These are phyloP conservation scores for Colletotrichum tofieldiae DNA, from an alignment of 2,329 filamentous ascomycete genomes.

Conservation along the genomic window DNA sequence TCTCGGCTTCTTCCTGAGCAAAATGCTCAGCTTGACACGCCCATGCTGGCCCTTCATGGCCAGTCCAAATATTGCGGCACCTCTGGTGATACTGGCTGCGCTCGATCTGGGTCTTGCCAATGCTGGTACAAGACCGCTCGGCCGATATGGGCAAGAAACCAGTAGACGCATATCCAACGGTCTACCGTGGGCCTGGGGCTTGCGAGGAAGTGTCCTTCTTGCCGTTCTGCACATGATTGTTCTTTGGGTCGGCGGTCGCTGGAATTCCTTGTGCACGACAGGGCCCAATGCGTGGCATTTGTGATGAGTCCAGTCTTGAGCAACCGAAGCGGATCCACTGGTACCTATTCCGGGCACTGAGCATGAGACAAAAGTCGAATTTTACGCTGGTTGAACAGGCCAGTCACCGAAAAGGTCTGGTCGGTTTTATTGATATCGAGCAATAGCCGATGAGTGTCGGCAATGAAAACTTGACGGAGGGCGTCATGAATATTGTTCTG, in stretches of 20 bases:
- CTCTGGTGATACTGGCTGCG: slow-evolving; percentile 78
- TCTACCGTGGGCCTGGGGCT: slow-evolving; percentile 47
- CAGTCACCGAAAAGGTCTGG: background rate
- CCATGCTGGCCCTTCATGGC: slow-evolving; percentile 82
- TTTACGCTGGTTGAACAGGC: background rate
- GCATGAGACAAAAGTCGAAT: background rate
- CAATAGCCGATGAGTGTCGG: slow-evolving; percentile 5
- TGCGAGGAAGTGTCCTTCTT: slow-evolving; percentile 52
- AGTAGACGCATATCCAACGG: slow-evolving; percentile 13
- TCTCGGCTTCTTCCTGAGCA: slow-evolving; percentile 76
- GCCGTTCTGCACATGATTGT: slow-evolving; percentile 53
- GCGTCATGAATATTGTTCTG: background rate
- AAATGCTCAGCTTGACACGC: slow-evolving; percentile 75
- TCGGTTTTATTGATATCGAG: background rate
- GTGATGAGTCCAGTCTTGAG: background rate
- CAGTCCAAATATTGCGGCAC: slow-evolving; percentile 75
- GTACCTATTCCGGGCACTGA: background rate
- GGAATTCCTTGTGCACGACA: slow-evolving; percentile 53
- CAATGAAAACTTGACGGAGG: background rate
- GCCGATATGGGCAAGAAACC: slow-evolving; percentile 3
- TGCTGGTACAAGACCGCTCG: background rate
- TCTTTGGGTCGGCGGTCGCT: slow-evolving; percentile 54
- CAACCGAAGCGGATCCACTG: background rate
- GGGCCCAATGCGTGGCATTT: slow-evolving; percentile 30
- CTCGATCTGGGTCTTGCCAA: slow-evolving; percentile 71